A percentile compares a stretch with the other conserved stretches of the same genome.
Evolutionary conservation across 768 basidiomycete genomes (phyloP).

Genomic region (Nidularia sp.): DNA sequence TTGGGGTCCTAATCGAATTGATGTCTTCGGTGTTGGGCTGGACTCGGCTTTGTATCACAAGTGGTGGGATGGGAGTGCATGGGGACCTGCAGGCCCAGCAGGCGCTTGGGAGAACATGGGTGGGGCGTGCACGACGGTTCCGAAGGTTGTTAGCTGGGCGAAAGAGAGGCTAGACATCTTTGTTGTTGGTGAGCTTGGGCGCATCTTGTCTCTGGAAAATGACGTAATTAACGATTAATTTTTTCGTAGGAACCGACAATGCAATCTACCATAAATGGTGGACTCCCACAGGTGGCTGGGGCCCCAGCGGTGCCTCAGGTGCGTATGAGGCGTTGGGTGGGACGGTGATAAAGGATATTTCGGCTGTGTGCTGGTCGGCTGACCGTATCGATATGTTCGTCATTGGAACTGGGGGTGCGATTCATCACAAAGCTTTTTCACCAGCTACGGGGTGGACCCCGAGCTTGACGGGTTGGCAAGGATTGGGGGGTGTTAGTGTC

Average conservation of each 20-base stretch:
- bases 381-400: constrained; percentile 6
- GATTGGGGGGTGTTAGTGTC: not conserved
- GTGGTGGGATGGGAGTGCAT: not conserved
- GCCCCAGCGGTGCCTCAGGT: not conserved
- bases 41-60: not conserved
- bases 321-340: not conserved
- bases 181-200: not conserved
- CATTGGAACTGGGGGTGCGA: not conserved
- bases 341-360: constrained; percentile 1
- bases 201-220: not conserved
- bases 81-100: not conserved
- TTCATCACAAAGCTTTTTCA: not conserved
- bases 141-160: constrained; percentile 2
- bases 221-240: not conserved
- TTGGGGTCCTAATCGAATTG: constrained; percentile 3
- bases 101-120: not conserved
- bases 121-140: not conserved
- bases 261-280: constrained; percentile 3
- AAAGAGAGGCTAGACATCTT: not conserved
- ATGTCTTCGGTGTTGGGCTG: constrained; percentile 1
- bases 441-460: not conserved
- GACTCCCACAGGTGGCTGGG: not conserved
- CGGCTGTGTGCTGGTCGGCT: constrained; percentile 3
- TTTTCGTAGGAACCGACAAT: not conserved
- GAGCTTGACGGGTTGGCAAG: not conserved